These are phyloP conservation scores for Trichoderma arundinaceum DNA, from an alignment of 2,329 filamentous ascomycete genomes.

Conservation along the genomic window DNA sequence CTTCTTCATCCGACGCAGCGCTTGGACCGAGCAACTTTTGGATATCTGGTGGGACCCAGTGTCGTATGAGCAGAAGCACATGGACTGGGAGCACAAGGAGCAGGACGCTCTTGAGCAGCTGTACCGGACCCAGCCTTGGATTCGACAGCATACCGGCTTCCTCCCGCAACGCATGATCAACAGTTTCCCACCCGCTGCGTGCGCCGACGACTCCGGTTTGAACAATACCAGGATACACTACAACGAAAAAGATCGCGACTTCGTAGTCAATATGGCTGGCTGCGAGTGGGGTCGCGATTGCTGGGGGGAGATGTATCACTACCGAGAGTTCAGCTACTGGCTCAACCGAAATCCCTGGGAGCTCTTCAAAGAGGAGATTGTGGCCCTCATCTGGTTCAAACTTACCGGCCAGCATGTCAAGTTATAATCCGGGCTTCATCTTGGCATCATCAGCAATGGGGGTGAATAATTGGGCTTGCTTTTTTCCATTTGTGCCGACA, in stretches of 20 bases:
- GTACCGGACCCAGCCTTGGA: constrained; percentile 90
- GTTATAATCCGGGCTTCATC: constrained; percentile 47
- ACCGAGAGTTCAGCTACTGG: constrained; percentile 86
- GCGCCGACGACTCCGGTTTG: constrained; percentile 68
- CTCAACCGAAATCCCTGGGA: constrained; percentile 87
- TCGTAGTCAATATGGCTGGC: constrained; percentile 97
- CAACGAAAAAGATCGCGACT: constrained; percentile 81
- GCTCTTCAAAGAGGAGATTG: constrained; percentile 69
- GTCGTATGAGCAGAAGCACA: constrained; percentile 96
- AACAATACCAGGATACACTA: constrained; percentile 85
- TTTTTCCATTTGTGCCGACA: constrained; percentile 14
- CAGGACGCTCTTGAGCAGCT: constrained; percentile 94
- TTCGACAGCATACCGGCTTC: constrained; percentile 86
- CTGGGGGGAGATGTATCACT: constrained; percentile 97
- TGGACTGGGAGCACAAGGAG: constrained; percentile 99
- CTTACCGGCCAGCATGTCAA: constrained; percentile 66
- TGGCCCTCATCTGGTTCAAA: constrained; percentile 67
- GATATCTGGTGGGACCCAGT: constrained; percentile 99
- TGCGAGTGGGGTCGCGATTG: constrained; percentile 97
- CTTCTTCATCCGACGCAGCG: constrained; percentile 85
- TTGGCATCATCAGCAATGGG: not conserved
- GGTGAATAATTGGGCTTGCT: constrained; percentile 1
- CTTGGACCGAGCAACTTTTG: constrained; percentile 88
- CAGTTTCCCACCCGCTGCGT: constrained; percentile 89
- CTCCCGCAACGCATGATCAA: constrained; percentile 91